A percentile compares a stretch with the other conserved stretches of the same genome.
Conservation (phyloP, 2,329 filamentous ascomycete genomes). For the Thermomyces lanuginosus region DNA sequence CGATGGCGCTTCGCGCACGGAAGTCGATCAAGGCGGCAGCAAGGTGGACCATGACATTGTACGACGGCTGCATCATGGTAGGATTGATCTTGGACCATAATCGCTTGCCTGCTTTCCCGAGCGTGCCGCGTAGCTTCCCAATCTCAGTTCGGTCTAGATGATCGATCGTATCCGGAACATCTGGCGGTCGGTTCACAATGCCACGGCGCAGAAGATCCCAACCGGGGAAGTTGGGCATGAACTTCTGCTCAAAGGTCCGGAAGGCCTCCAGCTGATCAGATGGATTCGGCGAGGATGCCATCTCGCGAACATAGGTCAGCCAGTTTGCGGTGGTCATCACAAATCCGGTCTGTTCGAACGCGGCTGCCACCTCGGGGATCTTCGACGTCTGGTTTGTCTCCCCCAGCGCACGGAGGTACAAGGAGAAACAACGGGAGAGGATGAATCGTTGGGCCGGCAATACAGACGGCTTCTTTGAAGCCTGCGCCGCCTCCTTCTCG, state of each 20-base stretch:
- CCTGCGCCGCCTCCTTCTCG: constrained; percentile 1
- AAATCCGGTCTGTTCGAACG: constrained; percentile 53
- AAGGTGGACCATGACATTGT: constrained; percentile 29
- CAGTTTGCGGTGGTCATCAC: constrained; percentile 58
- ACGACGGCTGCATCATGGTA: constrained; percentile 28
- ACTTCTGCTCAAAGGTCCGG: constrained; percentile 52
- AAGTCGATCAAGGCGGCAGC: constrained; percentile 24
- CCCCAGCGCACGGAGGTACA: constrained; percentile 38
- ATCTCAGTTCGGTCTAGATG: constrained; percentile 15
- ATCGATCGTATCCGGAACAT: constrained; percentile 15
- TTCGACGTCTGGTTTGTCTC: constrained; percentile 37
- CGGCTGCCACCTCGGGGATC: constrained; percentile 36
- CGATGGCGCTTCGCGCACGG: constrained; percentile 18
- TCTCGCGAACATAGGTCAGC: constrained; percentile 58
- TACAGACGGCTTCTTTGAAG: constrained; percentile 8
- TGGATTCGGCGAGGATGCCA: constrained; percentile 44
- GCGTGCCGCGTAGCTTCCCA: constrained; percentile 11
- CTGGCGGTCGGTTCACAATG: constrained; percentile 14
- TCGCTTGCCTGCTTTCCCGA: constrained; percentile 17
- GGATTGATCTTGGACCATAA: constrained; percentile 24
- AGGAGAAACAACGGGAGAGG: constrained; percentile 32
- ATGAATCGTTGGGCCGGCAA: constrained; percentile 31
- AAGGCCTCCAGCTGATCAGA: constrained; percentile 47
- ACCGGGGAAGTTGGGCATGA: constrained; percentile 65
- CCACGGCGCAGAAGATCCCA: constrained; percentile 38